Base-by-base conservation (phyloP, 2,329 filamentous ascomycete genomes). In the Juglanconis oblonga region DNA sequence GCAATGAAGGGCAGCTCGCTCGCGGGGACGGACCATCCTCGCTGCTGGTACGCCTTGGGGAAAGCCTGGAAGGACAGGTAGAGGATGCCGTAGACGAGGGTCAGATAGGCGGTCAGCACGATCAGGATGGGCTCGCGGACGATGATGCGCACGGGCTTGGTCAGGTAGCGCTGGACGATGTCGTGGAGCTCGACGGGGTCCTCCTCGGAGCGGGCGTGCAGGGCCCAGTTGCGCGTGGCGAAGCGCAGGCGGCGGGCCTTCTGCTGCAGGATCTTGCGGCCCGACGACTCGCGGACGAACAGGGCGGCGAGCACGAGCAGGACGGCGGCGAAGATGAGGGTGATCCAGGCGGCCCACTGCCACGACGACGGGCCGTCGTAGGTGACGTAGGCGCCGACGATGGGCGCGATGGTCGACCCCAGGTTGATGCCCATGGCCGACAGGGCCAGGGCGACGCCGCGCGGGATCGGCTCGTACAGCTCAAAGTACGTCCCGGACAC, bases 341-440 rank as follows among this genome's bases (percentile, higher is more conserved):
- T 83, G 31, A 85, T 75, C 73, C 82, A 86, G 9, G 76, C 77
- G 0, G 81, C 85, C 81, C 82, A 85, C 17, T 82, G 73, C 82
- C 83, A 85, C 17, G 17, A 42, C 4, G 14, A 42, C 14, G 54
- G 42, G 24, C 44, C 55, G n/a, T 52, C 36, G n/a, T 57, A 57
- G 1, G 55, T 42, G 0, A 57, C 36, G n/a, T 42, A 57, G 10
- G 57, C 58, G 24, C 64, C 77, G 8, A 71, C 74, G 60, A 86
- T 85, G 0, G 83, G 82, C 3, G 82, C 84, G 51, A 85, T 83
- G 5, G 66, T 64, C 3, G 64, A 58, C 4, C 62, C 60, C 10
- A 67, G 56, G 49, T 64, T 65, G 38, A 66, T 67, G 17, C 47
- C 49, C 55, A 57, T 50, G 8, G 47, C 55, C 9, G 63, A 66